Evolutionary conservation across 768 basidiomycete genomes (phyloP), one percentile per base, ranked within the genome.

Genomic region (Rubroboletus pulcherrimus): DNA sequence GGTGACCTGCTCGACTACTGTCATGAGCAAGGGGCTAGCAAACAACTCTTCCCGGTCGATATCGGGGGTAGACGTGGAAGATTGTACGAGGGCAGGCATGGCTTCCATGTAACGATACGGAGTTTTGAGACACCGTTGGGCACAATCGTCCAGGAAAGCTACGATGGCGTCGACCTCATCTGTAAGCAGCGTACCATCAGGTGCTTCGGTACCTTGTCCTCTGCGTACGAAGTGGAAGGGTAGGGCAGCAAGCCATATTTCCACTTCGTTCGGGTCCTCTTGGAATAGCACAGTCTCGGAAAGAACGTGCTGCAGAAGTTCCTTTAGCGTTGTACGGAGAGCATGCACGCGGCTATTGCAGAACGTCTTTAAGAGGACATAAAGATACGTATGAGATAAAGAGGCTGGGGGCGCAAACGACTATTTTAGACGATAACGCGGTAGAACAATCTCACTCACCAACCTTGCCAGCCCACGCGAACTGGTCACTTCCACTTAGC

Each of bases 51-150:
- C 58, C 51, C 51, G 62, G 40, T 60, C 57, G 15, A 53, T 26
- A 39, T 53, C 39, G 29, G 24, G 38, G n/a, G 35, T 38, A 39
- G 56, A 50, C 5, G 45, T 40, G 37, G 38, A 63, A 7, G 51
- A 64, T 49, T 56, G 61, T 4, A 53, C 53, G 21, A 83, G 65
- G 0, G 70, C 63, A 7, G 78, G 68, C 58, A 86, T 71, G 24
- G 85, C 85, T 63, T 97, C 94, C 51, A 96, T 77, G 66, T 96
- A 98, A 30, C 83, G 81, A 67, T 93, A 90, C 0, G 93, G 91
- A 2, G 87, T 88, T 70, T 89, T 92, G 59, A 87, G 66, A 61
- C 87, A 93, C 17, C 91, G 79, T 54, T 88, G 86, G 3, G 89
- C 77, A 64, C 93, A 96, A 49, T 94, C 92, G 59, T 98, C 95